A percentile compares a stretch with the other conserved stretches of the same genome.
phyloP scores from a whole-genome alignment of 495 filamentous ascomycete species.

The Podospora didyma region DNA sequence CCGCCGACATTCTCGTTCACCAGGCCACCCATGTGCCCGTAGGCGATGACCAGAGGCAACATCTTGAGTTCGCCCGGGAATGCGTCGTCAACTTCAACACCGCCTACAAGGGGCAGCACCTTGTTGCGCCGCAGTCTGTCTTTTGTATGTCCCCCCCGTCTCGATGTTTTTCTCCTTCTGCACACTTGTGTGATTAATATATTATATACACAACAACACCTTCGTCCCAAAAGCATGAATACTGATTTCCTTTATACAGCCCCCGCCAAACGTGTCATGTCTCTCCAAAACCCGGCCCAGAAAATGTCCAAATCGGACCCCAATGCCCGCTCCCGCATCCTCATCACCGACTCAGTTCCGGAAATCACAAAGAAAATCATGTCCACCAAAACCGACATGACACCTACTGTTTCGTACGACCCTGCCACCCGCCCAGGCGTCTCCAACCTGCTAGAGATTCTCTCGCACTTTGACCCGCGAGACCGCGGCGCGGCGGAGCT shows the following conservation, averaged over 20 bases:
- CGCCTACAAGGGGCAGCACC: conserved; percentile 58
- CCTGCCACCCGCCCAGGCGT: conserved; percentile 69
- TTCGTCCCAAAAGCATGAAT: too few species aligned
- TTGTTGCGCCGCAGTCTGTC: conserved; percentile 63
- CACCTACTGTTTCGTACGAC: conserved; percentile 64
- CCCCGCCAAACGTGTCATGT: conserved; percentile 83
- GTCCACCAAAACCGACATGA: conserved; percentile 72
- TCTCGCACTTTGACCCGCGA: conserved; percentile 56
- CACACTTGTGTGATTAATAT: background rate
- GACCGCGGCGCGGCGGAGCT: conserved; percentile 49
- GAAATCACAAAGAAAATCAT: conserved; percentile 64
- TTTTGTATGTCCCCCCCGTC: conserved; percentile 54
- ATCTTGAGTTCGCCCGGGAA: conserved; percentile 86
- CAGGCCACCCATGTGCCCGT: conserved; percentile 92
- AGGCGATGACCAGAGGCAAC: conserved; percentile 88
- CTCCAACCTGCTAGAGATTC: conserved; percentile 76
- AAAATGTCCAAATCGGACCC: conserved; percentile 95
- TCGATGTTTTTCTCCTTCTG: background rate
- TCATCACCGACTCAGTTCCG: conserved; percentile 65
- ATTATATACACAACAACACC: too few species aligned
- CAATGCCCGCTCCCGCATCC: conserved; percentile 67
- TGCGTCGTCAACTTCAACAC: conserved; percentile 82
- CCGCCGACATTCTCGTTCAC: conserved; percentile 89
- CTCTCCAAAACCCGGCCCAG: conserved; percentile 62
- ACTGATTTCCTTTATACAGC: too few species aligned